Evolutionary conservation across 371 early-diverging fungal species (phyloP), one percentile per base, ranked within the genome.

Genomic region (Mucor mucedo): DNA sequence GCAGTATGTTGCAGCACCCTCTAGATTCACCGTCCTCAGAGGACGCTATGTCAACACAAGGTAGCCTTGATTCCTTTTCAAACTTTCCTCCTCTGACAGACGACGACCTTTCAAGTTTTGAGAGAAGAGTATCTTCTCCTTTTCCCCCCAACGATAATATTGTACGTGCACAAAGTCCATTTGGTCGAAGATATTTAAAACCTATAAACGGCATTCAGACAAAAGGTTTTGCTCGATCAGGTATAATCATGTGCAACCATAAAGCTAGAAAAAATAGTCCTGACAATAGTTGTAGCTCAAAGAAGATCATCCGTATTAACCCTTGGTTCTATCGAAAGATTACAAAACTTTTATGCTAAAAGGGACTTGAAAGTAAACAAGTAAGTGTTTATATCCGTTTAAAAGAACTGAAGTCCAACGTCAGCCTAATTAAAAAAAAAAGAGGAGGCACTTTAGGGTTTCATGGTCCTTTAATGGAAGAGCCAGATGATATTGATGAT

Each of bases 161-260:
- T n/a, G 68, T 76, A 33, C 72, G 77, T 33, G 75, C 77, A 8
- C 61, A 70, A 30, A 79, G 79, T 40, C 79, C 79, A 52, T 71
- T 69, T 57, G 79, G 79, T 8, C 49, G 73, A 62, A 63, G 78
- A 30, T 80, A 80, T 47, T 16, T 78, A 9, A 78, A 76, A 33
- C 81, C 81, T 32, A 70, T 78, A 39, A 71, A 80, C 21, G 77
- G 81, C 27, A 80, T 78, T 52, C 81, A 76, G 33, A 76, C 69
- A 55, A 80, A 80, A 58, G 78, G 78, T 3, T 80, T 80, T 70
- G 81, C 81, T 52, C 75, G 75, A 11, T 80, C 81, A 69, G 81
- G 81, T 78, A 69, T n/a, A 10, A 35, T 35, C 32, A 30, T 50
- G 27, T 27, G 47, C 47, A n/a, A 44, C 10, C 14, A 35, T 35